These are phyloP conservation scores for Ceratocystis diversiconidia DNA, from an alignment of 2,329 filamentous ascomycete genomes.

Conservation along the genomic window DNA sequence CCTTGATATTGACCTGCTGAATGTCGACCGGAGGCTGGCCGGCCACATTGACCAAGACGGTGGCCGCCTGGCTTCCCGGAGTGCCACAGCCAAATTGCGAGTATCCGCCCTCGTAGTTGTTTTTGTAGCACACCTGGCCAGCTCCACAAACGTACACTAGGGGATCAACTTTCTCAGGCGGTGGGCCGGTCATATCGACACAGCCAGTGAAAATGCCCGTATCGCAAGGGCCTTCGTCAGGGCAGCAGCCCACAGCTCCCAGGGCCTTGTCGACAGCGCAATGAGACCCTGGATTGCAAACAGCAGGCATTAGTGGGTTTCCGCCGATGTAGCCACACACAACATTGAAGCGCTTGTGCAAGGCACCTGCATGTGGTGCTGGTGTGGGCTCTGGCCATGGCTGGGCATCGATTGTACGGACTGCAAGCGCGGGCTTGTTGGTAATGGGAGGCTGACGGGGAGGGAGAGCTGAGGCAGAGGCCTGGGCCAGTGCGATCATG, in stretches of 20 bases:
- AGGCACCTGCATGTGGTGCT: constrained; percentile 43
- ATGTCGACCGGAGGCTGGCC: constrained; percentile 27
- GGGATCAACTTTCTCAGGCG: constrained; percentile 38
- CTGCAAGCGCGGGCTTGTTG: constrained; percentile 23
- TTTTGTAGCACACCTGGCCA: constrained; percentile 39
- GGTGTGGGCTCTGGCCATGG: constrained; percentile 5
- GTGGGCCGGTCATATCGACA: constrained; percentile 36
- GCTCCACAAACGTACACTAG: constrained; percentile 43
- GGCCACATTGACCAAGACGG: constrained; percentile 33
- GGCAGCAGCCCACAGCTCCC: constrained; percentile 42
- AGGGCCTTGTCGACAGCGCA: constrained; percentile 39
- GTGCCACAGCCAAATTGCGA: constrained; percentile 44
- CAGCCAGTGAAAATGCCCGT: constrained; percentile 44
- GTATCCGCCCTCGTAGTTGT: constrained; percentile 40
- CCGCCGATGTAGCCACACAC: constrained; percentile 45
- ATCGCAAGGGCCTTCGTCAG: constrained; percentile 36
- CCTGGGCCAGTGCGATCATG: constrained; percentile 25
- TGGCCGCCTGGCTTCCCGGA: constrained; percentile 34
- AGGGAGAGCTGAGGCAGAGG: constrained; percentile 29
- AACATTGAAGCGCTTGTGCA: constrained; percentile 62
- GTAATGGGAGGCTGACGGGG: constrained; percentile 25
- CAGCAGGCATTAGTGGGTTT: constrained; percentile 37
- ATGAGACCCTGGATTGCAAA: constrained; percentile 43
- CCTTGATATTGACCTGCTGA: constrained; percentile 22
- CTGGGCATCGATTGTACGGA: constrained; percentile 25